Evolutionary conservation across 768 basidiomycete genomes (phyloP), one percentile per base, ranked within the genome.

Genomic region (Multifurca ochricompacta): DNA sequence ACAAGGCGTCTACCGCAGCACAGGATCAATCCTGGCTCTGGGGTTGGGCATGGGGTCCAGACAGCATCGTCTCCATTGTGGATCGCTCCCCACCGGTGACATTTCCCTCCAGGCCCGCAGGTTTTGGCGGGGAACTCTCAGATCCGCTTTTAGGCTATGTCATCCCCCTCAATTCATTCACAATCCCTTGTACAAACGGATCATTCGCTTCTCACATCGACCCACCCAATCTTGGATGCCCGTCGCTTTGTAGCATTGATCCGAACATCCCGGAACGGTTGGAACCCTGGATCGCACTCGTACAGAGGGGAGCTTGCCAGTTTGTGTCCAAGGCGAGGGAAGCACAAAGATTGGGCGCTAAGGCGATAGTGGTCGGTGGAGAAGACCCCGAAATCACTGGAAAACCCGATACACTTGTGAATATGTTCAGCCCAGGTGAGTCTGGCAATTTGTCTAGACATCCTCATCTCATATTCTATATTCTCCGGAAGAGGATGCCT

Each of bases 301-400:
- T 96, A 0, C 87, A 95, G 67, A 75, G 95, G 36, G 94, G 94
- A 1, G 71, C 81, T 48, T 98, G 95, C 67, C 83, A 91, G 54
- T 98, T 98, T 65, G 85, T 89, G 10, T 85, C 83, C 63, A 98
- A 98, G 74, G 90, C 75, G 25, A 56, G 74, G 25, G 67, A 65
- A 53, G 74, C 74, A 3, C 73, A 73, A 63, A 61, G 65, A 40
- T 71, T 90, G 19, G 93, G 93, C 9, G 93, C 94, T 5, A 80
- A 74, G 62, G 95, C 85, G 4, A 84, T 96, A 42, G 83, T 98
- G n/a, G 90, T 98, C 7, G 95, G 94, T 34, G 94, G 94, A 32
- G 77, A 83, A 60, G 74, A 83, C 62, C 83, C 83, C 18, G 79
- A 76, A 18, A 64, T 76, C 53, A 77, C 75, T 32, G 88, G 82